Evolutionary conservation across 495 filamentous ascomycete species (phyloP).

Genomic region (Penicillium malachiteum): DNA sequence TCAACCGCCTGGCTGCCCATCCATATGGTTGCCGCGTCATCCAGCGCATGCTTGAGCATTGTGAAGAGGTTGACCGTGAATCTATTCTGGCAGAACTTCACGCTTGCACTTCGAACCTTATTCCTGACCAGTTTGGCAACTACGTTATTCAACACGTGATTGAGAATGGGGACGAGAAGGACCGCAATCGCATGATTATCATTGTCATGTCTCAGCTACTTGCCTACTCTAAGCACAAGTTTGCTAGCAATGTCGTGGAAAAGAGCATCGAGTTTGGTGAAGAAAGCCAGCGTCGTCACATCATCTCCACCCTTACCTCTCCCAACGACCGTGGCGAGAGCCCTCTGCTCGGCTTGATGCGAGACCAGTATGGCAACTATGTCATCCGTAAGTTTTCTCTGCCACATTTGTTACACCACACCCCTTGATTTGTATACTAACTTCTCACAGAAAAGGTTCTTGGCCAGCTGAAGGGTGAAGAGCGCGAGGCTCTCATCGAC

Average conservation of each 20-base stretch:
- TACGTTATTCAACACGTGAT: slow-evolving; percentile 97
- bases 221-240: slow-evolving; percentile 89
- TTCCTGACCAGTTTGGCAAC: slow-evolving; percentile 91
- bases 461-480: slow-evolving; percentile 61
- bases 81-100: slow-evolving; percentile 79
- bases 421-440: slow-evolving; percentile 14
- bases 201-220: slow-evolving; percentile 71
- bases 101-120: slow-evolving; percentile 64
- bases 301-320: slow-evolving; percentile 65
- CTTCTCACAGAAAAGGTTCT: slow-evolving; percentile 69
- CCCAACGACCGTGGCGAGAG: slow-evolving; percentile 62
- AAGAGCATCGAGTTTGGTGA: slow-evolving; percentile 81
- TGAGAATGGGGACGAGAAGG: slow-evolving; percentile 72
- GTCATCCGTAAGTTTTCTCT: slow-evolving; percentile 77
- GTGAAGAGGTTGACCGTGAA: slow-evolving; percentile 66
- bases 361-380: slow-evolving; percentile 93
- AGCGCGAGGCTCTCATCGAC: slow-evolving; percentile 66
- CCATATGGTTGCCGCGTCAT: slow-evolving; percentile 91
- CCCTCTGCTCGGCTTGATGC: slow-evolving; percentile 73
- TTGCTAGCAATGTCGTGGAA: slow-evolving; percentile 96
- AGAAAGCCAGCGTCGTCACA: slow-evolving; percentile 64
- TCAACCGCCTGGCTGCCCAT: slow-evolving; percentile 75
- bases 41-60: slow-evolving; percentile 87
- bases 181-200: slow-evolving; percentile 69
- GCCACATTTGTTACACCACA: background rate